These are phyloP conservation scores for Capsella bursapastoris DNA, from an alignment of 345 rosid genomes.

Conservation along the genomic window DNA sequence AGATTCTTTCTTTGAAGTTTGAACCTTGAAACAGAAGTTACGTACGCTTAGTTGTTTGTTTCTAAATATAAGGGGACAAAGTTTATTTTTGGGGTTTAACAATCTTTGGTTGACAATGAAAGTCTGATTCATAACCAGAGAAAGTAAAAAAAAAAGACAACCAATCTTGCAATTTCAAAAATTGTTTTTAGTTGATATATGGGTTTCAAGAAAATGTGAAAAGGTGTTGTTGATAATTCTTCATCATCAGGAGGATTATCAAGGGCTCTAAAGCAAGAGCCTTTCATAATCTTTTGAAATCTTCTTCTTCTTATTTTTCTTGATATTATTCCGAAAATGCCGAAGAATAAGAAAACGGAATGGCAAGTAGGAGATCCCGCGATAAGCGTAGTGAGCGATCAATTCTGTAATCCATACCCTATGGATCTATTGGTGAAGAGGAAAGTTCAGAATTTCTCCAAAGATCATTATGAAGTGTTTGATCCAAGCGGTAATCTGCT, in stretches of 20 bases:
- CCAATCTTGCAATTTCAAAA: slow-evolving; percentile 24
- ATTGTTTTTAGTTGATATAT: slow-evolving; percentile 30
- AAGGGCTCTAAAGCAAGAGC: slow-evolving; percentile 40
- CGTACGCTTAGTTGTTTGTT: slow-evolving; percentile 25
- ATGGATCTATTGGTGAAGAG: slow-evolving; percentile 65
- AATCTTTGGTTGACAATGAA: slow-evolving; percentile 26
- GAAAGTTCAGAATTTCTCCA: slow-evolving; percentile 53
- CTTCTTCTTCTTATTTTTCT: slow-evolving; percentile 27
- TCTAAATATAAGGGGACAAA: slow-evolving; percentile 30
- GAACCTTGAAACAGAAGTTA: slow-evolving; percentile 18
- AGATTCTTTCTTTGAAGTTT: slow-evolving; percentile 15
- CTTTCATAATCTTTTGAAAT: slow-evolving; percentile 35
- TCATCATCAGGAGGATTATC: slow-evolving; percentile 33
- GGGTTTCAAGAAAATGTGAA: slow-evolving; percentile 12
- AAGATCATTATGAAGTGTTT: slow-evolving; percentile 53
- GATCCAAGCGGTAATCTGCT: slow-evolving; percentile 67
- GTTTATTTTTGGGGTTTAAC: slow-evolving; percentile 43
- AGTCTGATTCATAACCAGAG: slow-evolving; percentile 24
- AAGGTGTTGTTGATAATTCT: slow-evolving; percentile 35
- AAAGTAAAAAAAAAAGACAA: slow-evolving; percentile 15
- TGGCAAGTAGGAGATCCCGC: slow-evolving; percentile 52
- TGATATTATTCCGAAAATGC: slow-evolving; percentile 28
- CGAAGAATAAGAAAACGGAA: slow-evolving; percentile 40
- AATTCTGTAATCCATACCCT: slow-evolving; percentile 64
- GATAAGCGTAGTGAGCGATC: slow-evolving; percentile 59